A percentile compares a stretch with the other conserved stretches of the same genome.
These are phyloP conservation scores for Coleophoma cylindrospora DNA, from an alignment of 2,329 filamentous ascomycete species.

Conservation along the genomic window DNA sequence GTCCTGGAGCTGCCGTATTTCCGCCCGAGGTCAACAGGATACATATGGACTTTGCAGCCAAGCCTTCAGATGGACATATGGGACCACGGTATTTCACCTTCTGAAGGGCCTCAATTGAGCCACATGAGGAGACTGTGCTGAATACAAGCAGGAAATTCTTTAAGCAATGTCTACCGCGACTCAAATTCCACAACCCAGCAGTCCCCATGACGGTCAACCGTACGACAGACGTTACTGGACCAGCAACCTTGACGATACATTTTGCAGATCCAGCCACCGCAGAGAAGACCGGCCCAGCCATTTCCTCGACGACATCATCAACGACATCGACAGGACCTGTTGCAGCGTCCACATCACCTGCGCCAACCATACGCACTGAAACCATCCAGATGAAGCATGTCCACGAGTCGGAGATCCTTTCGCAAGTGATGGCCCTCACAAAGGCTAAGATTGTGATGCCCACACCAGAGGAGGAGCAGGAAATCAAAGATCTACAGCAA, in stretches of 20 bases:
- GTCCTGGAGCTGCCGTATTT: slow-evolving; percentile 77
- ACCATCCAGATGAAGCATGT: slow-evolving; percentile 59
- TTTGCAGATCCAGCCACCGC: slow-evolving; percentile 34
- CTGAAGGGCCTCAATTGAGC: too few species aligned
- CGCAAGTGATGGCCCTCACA: slow-evolving; percentile 56
- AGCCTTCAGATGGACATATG: slow-evolving; percentile 61
- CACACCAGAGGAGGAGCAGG: slow-evolving; percentile 52
- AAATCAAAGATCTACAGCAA: slow-evolving; percentile 54
- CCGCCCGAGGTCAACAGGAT: slow-evolving; percentile 71
- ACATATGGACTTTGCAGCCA: slow-evolving; percentile 65
- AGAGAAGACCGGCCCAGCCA: slow-evolving; percentile 10
- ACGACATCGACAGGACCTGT: slow-evolving; percentile 38
- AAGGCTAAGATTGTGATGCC: slow-evolving; percentile 52
- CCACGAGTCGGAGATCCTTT: slow-evolving; percentile 56
- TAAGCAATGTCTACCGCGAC: slow-evolving; percentile 71
- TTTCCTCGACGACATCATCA: slow-evolving; percentile 32
- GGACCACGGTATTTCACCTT: slow-evolving; percentile 56
- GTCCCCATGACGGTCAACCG: slow-evolving; percentile 80
- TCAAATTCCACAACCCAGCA: slow-evolving; percentile 92
- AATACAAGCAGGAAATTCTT: slow-evolving; percentile 71
- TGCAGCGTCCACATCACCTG: slow-evolving; percentile 27
- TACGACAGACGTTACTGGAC: slow-evolving; percentile 47
- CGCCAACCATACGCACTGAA: slow-evolving; percentile 42
- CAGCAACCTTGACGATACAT: slow-evolving; percentile 62
- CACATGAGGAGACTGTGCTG: too few species aligned